Base-by-base conservation (phyloP, 2,329 filamentous ascomycete species). In the Thielaviopsis punctulata region DNA sequence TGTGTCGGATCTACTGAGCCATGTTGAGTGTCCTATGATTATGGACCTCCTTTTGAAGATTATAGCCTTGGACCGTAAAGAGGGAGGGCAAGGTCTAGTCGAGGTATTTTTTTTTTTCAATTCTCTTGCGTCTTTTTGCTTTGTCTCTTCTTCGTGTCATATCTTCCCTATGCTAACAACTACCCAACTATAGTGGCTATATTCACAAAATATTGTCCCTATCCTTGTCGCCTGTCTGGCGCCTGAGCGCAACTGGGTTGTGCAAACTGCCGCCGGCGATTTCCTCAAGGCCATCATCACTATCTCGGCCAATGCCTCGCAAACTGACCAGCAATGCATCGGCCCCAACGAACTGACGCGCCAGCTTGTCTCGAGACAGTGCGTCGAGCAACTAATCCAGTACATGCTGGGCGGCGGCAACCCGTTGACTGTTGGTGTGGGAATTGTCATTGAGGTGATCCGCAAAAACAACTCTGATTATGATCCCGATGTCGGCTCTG, bases 391-490 rank as follows among this genome's bases (percentile, higher is more conserved):
- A 55, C 75, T 98, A n/a, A 86, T 96, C 55, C 72, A 76, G 13
- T 86, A 90, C 60, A 98, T 98, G 92, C 77, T 96, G 13, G 77
- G 82, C 49, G 92, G 92, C 39, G 92, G 92, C 23, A 96, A 98
- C 61, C 84, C 92, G 5, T 69, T 98, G 54, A 96, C 90, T 0
- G 93, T 96, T 15, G 92, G 92, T 48, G 92, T 98, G 10, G 92
- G 92, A 19, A 95, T 96, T 61, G 79, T 98, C 30, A 98, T 98
- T 57, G 92, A 98, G 67, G 92, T 98, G 45, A 98, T 98, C 63
- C 79, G 92, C 56, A 98, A 98, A 70, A 98, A 98, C 68, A 98
- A 98, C 65, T 96, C 92, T 0, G 92, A 98, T 66, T 98, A 98
- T 64, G 92, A 98, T 60, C 83, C 92, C 1, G 92, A 96, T 59